phyloP scores from a whole-genome alignment of 2,329 filamentous ascomycete species.

The Colletotrichum chrysophilum region DNA sequence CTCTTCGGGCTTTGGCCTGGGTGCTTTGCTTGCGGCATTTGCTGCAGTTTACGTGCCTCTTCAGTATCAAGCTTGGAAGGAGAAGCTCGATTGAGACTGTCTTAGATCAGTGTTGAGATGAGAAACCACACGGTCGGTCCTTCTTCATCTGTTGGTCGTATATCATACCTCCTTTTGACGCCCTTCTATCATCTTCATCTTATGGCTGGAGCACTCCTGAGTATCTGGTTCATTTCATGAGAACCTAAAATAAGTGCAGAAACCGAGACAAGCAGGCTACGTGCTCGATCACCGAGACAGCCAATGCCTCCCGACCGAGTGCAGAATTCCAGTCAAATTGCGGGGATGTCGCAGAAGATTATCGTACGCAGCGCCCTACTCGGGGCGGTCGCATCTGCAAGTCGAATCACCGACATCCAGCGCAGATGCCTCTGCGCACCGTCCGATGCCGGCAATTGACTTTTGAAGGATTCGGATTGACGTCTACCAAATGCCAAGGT shows the following conservation, averaged over 20 bases:
- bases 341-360: background rate
- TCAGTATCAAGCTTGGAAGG: constrained; percentile 7
- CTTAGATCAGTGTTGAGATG: background rate
- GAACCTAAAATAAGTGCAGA: background rate
- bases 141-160: background rate
- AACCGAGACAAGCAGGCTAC: background rate
- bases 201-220: background rate
- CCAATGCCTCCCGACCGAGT: background rate
- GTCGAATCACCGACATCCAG: background rate
- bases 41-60: background rate
- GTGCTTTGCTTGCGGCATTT: background rate
- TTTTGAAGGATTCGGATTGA: background rate
- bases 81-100: background rate
- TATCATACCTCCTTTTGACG: background rate
- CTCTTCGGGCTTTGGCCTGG: background rate
- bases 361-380: background rate
- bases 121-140: background rate
- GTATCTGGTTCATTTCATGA: background rate
- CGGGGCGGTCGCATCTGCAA: background rate
- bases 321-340: background rate
- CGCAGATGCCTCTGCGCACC: background rate
- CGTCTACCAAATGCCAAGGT: background rate
- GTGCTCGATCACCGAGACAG: background rate
- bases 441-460: background rate
- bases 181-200: background rate